Evolutionary conservation across 257 asterid genomes (phyloP).

Genomic region (Misopates orontium): DNA sequence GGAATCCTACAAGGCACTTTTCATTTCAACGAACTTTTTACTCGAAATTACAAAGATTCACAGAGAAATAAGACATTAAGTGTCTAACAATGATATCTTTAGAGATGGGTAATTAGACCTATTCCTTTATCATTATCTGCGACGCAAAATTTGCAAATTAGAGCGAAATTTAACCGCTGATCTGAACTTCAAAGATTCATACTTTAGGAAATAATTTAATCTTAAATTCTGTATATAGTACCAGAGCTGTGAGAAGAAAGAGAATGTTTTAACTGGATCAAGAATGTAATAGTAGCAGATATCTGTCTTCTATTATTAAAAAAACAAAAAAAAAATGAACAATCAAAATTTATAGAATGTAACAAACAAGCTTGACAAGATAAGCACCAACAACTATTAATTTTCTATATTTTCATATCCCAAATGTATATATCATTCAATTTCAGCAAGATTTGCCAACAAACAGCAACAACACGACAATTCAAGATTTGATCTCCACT

Average conservation of each 20-base stretch:
- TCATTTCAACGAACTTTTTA: slow-evolving; percentile 14
- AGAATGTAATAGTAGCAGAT: too few relatives aligned
- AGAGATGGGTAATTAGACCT: background rate
- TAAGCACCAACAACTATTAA: background rate
- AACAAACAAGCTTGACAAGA: background rate
- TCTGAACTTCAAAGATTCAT: too few relatives aligned
- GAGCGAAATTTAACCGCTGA: too few relatives aligned
- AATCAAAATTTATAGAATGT: too few relatives aligned
- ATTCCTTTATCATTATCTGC: background rate
- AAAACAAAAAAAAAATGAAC: too few relatives aligned
- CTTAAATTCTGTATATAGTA: too few relatives aligned
- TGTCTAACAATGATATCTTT: slow-evolving; percentile 1
- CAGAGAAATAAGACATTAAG: slow-evolving; percentile 1
- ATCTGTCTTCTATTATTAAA: too few relatives aligned
- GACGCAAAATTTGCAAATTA: too few relatives aligned
- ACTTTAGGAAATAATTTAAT: too few relatives aligned
- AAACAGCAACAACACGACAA: background rate
- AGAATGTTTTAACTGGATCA: too few relatives aligned
- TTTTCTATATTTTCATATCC: background rate
- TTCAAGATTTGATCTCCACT: background rate
- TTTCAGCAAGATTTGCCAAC: background rate
- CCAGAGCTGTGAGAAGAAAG: too few relatives aligned
- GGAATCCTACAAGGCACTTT: slow-evolving; percentile 30
- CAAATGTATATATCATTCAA: too few relatives aligned
- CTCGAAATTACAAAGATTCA: slow-evolving; percentile 16